Percentiles rank a stretch among this genome's conserved stretches.
These are phyloP conservation scores for Stenogyne calaminthoides DNA, from an alignment of 305 asterid genomes.

Conservation along the genomic window DNA sequence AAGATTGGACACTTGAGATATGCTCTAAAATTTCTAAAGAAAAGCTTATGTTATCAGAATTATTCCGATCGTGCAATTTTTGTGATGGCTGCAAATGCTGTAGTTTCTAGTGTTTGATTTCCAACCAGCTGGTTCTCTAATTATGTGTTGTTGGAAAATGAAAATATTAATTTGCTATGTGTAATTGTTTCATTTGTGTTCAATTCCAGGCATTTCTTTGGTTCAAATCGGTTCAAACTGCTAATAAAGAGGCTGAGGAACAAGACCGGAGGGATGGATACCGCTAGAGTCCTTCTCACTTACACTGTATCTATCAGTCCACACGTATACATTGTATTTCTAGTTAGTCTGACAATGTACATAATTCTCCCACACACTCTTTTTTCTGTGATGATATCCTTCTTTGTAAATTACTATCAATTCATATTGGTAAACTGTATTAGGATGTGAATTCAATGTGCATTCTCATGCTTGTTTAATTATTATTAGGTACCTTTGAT, in stretches of 20 bases:
- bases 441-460: background rate
- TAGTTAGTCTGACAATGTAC: constrained; percentile 20
- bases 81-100: background rate
- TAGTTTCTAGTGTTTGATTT: background rate
- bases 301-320: constrained; percentile 6
- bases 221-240: constrained; percentile 90
- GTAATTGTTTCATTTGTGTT: background rate
- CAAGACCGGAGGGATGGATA: constrained; percentile 94
- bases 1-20: background rate
- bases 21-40: background rate
- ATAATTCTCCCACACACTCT: background rate
- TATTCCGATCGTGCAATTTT: constrained; percentile 15
- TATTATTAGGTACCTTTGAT: background rate
- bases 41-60: background rate
- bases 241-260: constrained; percentile 94
- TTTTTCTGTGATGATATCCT: constrained; percentile 21
- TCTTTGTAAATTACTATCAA: constrained; percentile 18
- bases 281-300: constrained; percentile 28
- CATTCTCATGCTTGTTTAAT: background rate
- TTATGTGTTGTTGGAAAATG: constrained; percentile 4
- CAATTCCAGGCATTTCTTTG: constrained; percentile 81
- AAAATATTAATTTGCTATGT: background rate
- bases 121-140: background rate
- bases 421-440: background rate
- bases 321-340: constrained; percentile 1